phyloP scores from a whole-genome alignment of 2,329 filamentous ascomycete species.

The Cladosporium cucumerinum region DNA sequence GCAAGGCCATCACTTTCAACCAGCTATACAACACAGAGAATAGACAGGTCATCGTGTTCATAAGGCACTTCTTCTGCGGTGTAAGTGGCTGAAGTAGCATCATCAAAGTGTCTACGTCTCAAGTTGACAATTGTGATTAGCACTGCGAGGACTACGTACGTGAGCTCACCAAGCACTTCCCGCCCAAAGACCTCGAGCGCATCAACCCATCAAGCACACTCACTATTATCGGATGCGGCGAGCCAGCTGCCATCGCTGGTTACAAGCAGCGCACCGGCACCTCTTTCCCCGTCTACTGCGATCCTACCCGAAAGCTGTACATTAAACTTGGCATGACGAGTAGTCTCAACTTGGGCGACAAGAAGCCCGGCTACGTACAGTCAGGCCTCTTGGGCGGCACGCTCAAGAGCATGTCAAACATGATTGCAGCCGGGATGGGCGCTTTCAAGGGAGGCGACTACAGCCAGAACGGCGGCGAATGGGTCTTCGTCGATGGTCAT shows the following conservation, averaged over 20 bases:
- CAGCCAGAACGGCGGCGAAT: slow-evolving; percentile 39
- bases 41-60: slow-evolving; percentile 36
- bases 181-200: slow-evolving; percentile 22
- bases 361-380: slow-evolving; percentile 30
- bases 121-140: slow-evolving; percentile 15
- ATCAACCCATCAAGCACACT: slow-evolving; percentile 28
- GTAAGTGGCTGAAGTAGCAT: slow-evolving; percentile 22
- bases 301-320: slow-evolving; percentile 32
- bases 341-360: slow-evolving; percentile 25
- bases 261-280: slow-evolving; percentile 32
- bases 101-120: no score
- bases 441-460: slow-evolving; percentile 28
- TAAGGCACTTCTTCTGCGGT: slow-evolving; percentile 42
- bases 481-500: slow-evolving; percentile 32
- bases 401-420: slow-evolving; percentile 25
- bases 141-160: slow-evolving; percentile 36
- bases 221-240: slow-evolving; percentile 36
- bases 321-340: slow-evolving; percentile 32
- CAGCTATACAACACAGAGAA: slow-evolving; percentile 25
- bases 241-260: slow-evolving; percentile 28
- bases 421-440: slow-evolving; percentile 23
- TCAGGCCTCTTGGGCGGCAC: slow-evolving; percentile 24
- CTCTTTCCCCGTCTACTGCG: slow-evolving; percentile 34
- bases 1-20: slow-evolving; percentile 28
- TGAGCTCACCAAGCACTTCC: slow-evolving; percentile 27